A percentile compares a stretch with the other conserved stretches of the same genome.
Evolutionary conservation across 176 grass and related monocot species (phyloP).

Genomic region (Puccinellia tenuiflora): DNA sequence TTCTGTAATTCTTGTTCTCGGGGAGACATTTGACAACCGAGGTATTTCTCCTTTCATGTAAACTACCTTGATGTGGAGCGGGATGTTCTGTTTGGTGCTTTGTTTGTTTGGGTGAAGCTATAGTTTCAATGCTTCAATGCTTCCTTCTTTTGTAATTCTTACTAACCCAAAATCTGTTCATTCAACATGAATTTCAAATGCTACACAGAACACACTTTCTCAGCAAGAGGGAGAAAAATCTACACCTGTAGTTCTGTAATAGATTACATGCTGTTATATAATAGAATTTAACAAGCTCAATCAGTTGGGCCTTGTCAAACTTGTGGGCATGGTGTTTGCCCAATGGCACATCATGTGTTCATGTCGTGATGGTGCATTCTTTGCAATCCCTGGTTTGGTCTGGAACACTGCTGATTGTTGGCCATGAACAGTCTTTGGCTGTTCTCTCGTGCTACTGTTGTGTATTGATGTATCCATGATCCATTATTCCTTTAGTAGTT

Average conservation of each 20-base stretch:
- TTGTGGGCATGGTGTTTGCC: not conserved
- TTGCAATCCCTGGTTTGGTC: not conserved
- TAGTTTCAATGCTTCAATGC: not conserved
- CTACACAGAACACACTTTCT: not conserved
- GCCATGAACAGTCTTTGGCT: not conserved
- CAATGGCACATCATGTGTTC: not conserved
- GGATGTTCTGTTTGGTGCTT: not conserved
- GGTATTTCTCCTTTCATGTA: slow-evolving; percentile 53
- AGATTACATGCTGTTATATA: not conserved
- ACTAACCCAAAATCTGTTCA: slow-evolving; percentile 3
- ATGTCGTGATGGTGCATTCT: not conserved
- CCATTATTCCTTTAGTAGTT: not conserved
- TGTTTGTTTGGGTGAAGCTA: not conserved
- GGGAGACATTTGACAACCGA: slow-evolving; percentile 90
- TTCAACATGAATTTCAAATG: not conserved
- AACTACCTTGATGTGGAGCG: not conserved
- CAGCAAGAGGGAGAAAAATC: not conserved
- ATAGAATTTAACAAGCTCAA: not conserved
- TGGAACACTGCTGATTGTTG: not conserved
- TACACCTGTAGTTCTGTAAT: not conserved
- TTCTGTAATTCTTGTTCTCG: slow-evolving; percentile 84
- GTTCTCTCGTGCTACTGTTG: not conserved
- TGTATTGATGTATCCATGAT: not conserved
- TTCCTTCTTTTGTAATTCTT: not conserved
- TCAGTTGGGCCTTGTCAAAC: not conserved